Evolutionary conservation across 495 filamentous ascomycete species (phyloP).

Genomic region (Aspergillus indologenus): DNA sequence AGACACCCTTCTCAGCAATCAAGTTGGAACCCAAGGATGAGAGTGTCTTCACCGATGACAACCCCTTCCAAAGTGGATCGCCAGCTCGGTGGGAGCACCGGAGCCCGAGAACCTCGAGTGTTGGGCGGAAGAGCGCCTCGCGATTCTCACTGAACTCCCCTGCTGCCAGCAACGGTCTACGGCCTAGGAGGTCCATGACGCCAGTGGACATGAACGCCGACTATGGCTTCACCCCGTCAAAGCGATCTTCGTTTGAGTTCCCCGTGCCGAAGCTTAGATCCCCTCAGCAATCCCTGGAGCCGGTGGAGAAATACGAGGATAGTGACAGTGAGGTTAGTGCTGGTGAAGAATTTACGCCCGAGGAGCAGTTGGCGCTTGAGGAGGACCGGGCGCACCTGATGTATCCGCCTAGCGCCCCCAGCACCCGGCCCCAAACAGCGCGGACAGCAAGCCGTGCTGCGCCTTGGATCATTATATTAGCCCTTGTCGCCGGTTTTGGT

Average conservation of each 20-base stretch:
- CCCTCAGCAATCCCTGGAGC: constrained; percentile 34
- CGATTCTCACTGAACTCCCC: constrained; percentile 35
- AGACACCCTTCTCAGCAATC: constrained; percentile 31
- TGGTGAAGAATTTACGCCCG: constrained; percentile 91
- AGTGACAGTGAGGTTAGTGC: constrained; percentile 50
- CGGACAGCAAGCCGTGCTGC: constrained; percentile 45
- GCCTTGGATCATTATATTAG: constrained; percentile 62
- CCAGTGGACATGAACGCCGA: constrained; percentile 37
- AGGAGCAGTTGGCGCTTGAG: constrained; percentile 75
- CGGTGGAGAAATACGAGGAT: constrained; percentile 42
- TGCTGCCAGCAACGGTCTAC: constrained; percentile 32
- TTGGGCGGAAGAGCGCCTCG: constrained; percentile 44
- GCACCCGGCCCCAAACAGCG: constrained; percentile 33
- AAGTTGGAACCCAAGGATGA: constrained; percentile 42
- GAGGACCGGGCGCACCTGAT: constrained; percentile 49
- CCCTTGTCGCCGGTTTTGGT: constrained; percentile 67
- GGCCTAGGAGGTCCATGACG: constrained; percentile 34
- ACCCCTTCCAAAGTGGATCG: constrained; percentile 90
- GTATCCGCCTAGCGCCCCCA: constrained; percentile 31
- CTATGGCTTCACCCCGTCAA: constrained; percentile 29
- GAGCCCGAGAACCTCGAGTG: constrained; percentile 28
- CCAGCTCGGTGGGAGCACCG: constrained; percentile 39
- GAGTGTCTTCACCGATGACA: constrained; percentile 77
- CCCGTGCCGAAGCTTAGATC: constrained; percentile 30
- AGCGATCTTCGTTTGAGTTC: constrained; percentile 48